These are phyloP conservation scores for Obba rivulosa DNA, from an alignment of 768 basidiomycete genomes.

Conservation along the genomic window DNA sequence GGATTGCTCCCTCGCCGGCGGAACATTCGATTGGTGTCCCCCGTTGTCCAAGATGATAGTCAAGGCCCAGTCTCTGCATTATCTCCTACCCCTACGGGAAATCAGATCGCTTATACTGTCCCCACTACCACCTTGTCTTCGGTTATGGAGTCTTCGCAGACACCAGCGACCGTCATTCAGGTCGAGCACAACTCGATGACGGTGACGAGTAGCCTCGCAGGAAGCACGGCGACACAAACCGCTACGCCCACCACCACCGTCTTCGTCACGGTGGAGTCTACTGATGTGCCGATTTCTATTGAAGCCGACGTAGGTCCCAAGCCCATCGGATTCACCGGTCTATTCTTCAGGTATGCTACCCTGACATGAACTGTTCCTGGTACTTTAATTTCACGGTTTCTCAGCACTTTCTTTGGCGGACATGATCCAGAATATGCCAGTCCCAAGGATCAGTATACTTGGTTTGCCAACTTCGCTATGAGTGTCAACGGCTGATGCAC, in stretches of 20 bases:
- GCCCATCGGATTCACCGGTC: constrained; percentile 35
- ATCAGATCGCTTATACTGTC: too few relatives aligned
- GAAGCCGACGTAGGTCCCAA: not conserved
- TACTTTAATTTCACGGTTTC: not conserved
- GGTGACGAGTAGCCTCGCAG: not conserved
- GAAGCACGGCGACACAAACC: not conserved
- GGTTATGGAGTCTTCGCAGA: not conserved
- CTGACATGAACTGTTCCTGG: not conserved
- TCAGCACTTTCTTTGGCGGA: constrained; percentile 78
- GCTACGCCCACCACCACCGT: not conserved
- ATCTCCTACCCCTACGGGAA: not conserved
- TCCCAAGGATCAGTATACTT: constrained; percentile 68
- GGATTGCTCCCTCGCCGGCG: not conserved
- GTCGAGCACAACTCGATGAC: not conserved
- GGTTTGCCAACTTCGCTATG: constrained; percentile 70
- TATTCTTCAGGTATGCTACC: constrained; percentile 71
- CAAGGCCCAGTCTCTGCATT: not conserved
- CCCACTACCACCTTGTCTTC: not conserved
- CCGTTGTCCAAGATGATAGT: not conserved
- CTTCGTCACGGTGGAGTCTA: not conserved
- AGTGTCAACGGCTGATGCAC: constrained; percentile 12
- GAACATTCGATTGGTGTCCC: not conserved
- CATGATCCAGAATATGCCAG: constrained; percentile 63
- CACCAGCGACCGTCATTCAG: too few relatives aligned
- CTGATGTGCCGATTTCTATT: constrained; percentile 2